Conservation (phyloP, 495 filamentous ascomycete genomes). For the Neurospora sp. region DNA sequence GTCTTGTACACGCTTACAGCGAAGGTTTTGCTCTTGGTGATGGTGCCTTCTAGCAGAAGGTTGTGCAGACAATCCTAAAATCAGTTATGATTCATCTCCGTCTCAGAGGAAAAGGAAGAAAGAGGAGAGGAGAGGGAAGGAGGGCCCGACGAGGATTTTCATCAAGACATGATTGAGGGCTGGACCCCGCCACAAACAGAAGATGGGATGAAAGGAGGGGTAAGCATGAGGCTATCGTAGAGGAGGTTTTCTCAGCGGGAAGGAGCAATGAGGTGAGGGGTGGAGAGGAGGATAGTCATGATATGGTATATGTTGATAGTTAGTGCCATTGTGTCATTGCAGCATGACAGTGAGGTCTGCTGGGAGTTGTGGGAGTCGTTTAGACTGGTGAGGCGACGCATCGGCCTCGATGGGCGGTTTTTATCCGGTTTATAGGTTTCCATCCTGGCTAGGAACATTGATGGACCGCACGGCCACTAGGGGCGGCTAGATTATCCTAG, state of each 20-base stretch:
- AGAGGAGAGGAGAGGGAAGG: not conserved
- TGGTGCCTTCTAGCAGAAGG: not conserved
- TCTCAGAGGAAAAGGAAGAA: not conserved
- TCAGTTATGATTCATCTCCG: not conserved
- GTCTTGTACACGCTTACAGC: not conserved
- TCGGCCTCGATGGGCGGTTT: not conserved
- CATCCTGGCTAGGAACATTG: not conserved
- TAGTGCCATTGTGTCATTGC: not conserved
- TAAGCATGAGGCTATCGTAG: not conserved
- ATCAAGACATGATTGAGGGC: not conserved
- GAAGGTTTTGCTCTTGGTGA: not conserved
- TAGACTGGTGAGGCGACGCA: not conserved
- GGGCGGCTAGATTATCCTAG: not conserved
- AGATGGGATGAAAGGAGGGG: not conserved
- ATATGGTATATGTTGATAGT: not conserved
- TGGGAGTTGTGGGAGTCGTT: not conserved
- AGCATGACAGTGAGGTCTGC: not conserved
- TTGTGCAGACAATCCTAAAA: not conserved
- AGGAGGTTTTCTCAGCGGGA: not conserved
- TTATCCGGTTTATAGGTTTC: not conserved
- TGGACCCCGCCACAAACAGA: not conserved
- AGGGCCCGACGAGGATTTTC: not conserved
- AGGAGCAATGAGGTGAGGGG: not conserved
- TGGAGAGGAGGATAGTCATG: not conserved
- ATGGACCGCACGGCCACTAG: not conserved